A percentile compares a stretch with the other conserved stretches of the same genome.
Conservation (phyloP, 164 flowering plant genomes). For the Taxillus chinensis region DNA sequence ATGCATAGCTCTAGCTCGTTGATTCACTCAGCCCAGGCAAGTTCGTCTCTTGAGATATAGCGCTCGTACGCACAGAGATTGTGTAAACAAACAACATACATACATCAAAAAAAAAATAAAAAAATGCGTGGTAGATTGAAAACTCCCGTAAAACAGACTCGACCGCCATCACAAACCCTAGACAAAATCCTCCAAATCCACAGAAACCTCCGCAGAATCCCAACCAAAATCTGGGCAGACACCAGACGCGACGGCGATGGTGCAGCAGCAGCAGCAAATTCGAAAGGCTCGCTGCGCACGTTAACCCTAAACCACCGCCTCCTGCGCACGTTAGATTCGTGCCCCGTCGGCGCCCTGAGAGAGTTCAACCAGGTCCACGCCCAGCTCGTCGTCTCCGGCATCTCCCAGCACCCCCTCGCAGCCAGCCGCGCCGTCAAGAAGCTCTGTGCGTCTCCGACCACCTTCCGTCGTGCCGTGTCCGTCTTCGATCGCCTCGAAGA, state of each 20-base stretch:
- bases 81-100: no score
- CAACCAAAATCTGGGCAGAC: constrained; percentile 29
- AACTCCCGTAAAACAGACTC: neutral
- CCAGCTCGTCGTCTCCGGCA: constrained; percentile 38
- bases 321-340: constrained; percentile 37
- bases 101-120: no score
- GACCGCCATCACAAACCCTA: neutral
- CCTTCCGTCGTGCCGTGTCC: constrained; percentile 21
- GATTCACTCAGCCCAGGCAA: no score
- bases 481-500: constrained; percentile 28
- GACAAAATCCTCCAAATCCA: neutral
- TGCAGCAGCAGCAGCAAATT: neutral
- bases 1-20: no score
- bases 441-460: constrained; percentile 29
- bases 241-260: neutral
- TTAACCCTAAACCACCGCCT: constrained; percentile 18
- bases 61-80: no score
- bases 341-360: constrained; percentile 1
- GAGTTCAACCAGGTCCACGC: constrained; percentile 44
- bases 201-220: constrained; percentile 24
- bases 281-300: neutral
- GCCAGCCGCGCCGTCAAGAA: constrained; percentile 39
- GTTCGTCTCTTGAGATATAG: no score
- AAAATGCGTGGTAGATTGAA: neutral
- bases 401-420: constrained; percentile 40